These are phyloP conservation scores for Hypoxylon crocopeplum DNA, from an alignment of 495 filamentous ascomycete genomes.

Conservation along the genomic window DNA sequence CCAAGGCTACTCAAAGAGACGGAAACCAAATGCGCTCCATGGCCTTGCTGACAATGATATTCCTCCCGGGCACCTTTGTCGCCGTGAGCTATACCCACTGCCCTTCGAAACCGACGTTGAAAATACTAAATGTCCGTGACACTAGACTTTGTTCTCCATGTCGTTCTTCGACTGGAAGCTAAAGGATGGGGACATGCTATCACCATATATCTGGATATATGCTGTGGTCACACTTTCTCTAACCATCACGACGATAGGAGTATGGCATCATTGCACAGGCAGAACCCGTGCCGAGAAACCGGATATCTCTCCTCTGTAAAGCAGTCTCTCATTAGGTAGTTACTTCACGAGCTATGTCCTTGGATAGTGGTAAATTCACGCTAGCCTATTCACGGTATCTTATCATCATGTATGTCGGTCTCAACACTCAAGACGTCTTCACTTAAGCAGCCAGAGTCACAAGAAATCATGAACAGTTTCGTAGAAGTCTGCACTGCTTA, in stretches of 20 bases:
- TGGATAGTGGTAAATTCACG: too few species aligned
- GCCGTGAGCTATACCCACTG: conserved; percentile 5
- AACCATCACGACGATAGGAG: neutral
- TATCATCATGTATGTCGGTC: too few species aligned
- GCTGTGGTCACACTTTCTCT: neutral
- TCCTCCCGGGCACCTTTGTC: conserved; percentile 51
- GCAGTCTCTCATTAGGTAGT: too few species aligned
- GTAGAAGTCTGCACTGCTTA: too few species aligned
- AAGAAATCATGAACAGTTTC: too few species aligned
- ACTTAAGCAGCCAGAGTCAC: too few species aligned
- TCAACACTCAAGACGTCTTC: too few species aligned
- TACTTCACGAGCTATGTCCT: too few species aligned
- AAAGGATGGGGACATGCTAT: conserved; percentile 5
- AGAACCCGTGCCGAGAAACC: neutral
- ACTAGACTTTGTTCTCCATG: conserved; percentile 25
- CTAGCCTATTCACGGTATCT: too few species aligned
- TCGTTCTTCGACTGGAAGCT: conserved; percentile 26
- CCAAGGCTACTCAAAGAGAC: conserved; percentile 6
- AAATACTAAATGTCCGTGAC: neutral
- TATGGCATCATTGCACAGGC: neutral
- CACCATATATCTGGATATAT: conserved; percentile 23
- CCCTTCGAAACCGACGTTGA: neutral
- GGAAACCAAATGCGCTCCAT: conserved; percentile 41
- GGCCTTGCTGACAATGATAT: conserved; percentile 49
- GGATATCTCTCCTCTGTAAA: neutral